Evolutionary conservation across 75 land plant species (phyloP), one percentile per base, ranked within the genome.

Genomic region (Adiantum capillusveneris): DNA sequence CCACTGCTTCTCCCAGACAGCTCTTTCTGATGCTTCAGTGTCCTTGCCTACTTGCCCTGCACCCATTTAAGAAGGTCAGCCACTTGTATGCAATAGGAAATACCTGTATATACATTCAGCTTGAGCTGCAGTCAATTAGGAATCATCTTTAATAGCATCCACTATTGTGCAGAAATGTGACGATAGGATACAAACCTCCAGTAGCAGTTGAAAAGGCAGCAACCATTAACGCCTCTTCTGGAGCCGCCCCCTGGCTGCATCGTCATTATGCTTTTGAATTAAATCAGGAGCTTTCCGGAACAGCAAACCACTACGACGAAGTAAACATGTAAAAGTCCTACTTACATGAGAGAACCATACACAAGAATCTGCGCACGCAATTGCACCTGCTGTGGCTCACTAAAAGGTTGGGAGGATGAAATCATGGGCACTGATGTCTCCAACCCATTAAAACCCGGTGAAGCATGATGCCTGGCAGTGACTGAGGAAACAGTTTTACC

Each of bases 331-430:
- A 52, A 17, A 25, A 25, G 16, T 0, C 20, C 22, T 60, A 64
- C 94, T 81, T 46, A 88, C 94, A 88, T 88, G n/a, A 88, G 55
- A 53, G 94, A 77, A 56, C 94, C 94, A 74, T 88, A 88, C 54
- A 88, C 94, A 77, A 88, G 79, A 16, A 88, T 88, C 49, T 88
- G 94, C 1, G 94, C 94, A 62, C 94, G 86, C 45, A 88, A 72
- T 66, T 88, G 94, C 22, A 85, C 79, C 79, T 88, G 94, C 30
- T 88, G 94, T 34, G 68, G 52, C 61, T 85, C 94, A 7, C 83
- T 80, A 43, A 88, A 88, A 59, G 94, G 86, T 67, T 85, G 93
- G 6, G 36, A 58, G 25, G 68, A 52, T 34, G 37, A 34, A 34
- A 34, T 34, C 7, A 9, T 34, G 3, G 37, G 37, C 31, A 78